These are phyloP conservation scores for Oehlia diaphana DNA, from an alignment of 192 early-diverging fungal species.

Conservation along the genomic window DNA sequence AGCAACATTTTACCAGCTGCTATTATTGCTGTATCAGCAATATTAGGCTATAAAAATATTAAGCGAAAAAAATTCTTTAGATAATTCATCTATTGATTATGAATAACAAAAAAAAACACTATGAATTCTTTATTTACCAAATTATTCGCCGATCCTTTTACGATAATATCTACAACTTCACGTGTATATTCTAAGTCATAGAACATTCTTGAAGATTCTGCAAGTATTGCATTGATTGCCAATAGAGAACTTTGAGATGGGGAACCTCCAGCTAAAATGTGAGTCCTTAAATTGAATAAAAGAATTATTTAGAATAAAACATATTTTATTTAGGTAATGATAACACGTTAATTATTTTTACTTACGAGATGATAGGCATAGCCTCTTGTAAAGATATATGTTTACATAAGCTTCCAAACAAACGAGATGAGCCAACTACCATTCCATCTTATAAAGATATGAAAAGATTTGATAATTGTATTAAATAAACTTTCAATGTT, in stretches of 20 bases:
- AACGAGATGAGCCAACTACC: conserved; percentile 56
- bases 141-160: conserved; percentile 10
- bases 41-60: conserved; percentile 35
- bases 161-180: conserved; percentile 36
- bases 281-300: conserved; percentile 29
- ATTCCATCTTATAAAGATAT: conserved; percentile 46
- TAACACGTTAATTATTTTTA: background rate
- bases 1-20: conserved; percentile 54
- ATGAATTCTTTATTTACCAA: conserved; percentile 10
- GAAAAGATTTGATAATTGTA: no score
- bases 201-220: conserved; percentile 47
- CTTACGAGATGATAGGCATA: conserved; percentile 29
- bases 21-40: conserved; percentile 54
- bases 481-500: no score
- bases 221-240: conserved; percentile 50
- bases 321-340: conserved; percentile 25
- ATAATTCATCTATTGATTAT: background rate
- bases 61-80: background rate
- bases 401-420: conserved; percentile 59
- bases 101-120: background rate
- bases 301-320: conserved; percentile 27
- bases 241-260: conserved; percentile 44
- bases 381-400: conserved; percentile 53
- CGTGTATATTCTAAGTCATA: conserved; percentile 39
- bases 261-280: conserved; percentile 34